Base-by-base conservation (phyloP, 2,329 filamentous ascomycete species). In the Lecanicillium sp. region DNA sequence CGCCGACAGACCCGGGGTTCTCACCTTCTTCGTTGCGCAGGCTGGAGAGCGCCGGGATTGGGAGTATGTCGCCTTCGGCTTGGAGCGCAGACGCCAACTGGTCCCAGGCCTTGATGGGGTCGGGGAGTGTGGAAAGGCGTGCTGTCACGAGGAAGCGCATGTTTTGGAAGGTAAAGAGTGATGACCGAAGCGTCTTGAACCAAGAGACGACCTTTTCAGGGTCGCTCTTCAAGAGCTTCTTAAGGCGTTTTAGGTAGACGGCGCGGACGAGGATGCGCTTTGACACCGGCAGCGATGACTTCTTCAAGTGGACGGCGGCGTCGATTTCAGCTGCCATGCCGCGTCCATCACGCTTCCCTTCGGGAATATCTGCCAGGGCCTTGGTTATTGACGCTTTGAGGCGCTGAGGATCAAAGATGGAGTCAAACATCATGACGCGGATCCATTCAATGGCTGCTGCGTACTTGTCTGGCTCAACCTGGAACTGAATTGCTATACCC, bases 401-500 rank as follows among this genome's bases (percentile, higher is more conserved):
- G 17, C 78, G 68, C 35, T 67, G 64, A 3, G 81, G 72, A 51
- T 96, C 90, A 52, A 96, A 95, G 37, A 95, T 71, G 29, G 85
- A 84, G 56, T 94, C 81, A 56, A 90, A 94, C 58, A 95, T 82
- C 60, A 96, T 74, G 11, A 85, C 84, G 15, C 80, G 80, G 11
- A 95, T 71, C 87, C 89, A 95, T 43, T 80, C 71, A 41, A 96
- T 83, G 3, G 85, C 80, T 0, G 79, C 80, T 31, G 76, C 70
- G 57, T 96, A 96, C 60, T 94, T 95, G 37, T 90, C 80, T 0
- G 82, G 77, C 59, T 98, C 92, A 6, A 92, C 79, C 51, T 92
- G 82, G 61, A 98, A 84, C 47, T 80, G 78, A 35, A 96, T 78
- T 42, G 80, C 75, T 19, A 95, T 64, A 57, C 89, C 83, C 58